Base-by-base conservation (phyloP, 495 filamentous ascomycete genomes). In the Penicillium cinerascens region DNA sequence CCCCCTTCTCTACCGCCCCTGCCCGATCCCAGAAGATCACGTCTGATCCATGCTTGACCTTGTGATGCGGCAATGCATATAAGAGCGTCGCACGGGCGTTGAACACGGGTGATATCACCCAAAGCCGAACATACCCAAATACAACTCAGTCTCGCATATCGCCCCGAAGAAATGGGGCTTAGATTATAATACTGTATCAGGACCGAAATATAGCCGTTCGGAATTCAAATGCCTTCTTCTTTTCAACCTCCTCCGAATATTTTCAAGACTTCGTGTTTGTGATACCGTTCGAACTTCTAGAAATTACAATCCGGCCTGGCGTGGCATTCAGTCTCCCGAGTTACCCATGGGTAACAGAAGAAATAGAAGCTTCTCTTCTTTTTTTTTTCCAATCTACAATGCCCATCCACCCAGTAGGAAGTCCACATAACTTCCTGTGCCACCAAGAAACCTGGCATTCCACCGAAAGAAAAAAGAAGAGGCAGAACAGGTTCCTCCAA, bases 241-340 rank as follows among this genome's bases (percentile, higher is more conserved):
- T 46, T 29, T n/a, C 48, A 42, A 47, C 33, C 43, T 29, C 27
- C 35, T 23, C 36, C 25, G 35, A 9, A 9, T 11, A 50, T 51
- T 54, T 39, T 29, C 20, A 48, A 55, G 33, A 9, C 23, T 16
- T 49, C 37, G 18, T 27, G 6, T 25, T 38, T 11, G 54, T 63
- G 17, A 40, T 13, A 58, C 51, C 18, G 26, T 36, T 52, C 39
- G 49, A 56, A 45, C 48, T 63, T 65, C 54, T 52, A 58, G 60
- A 63, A 56, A 60, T 63, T 60, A 17, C 48, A 58, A 60, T 60
- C 42, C 42, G 49, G 56, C 38, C 59, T 52, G 47, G 29, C 51
- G 38, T 49, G 39, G 37, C 35, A 41, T 33, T 47, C 38, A 33
- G 20, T 46, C 43, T 39, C 43, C 51, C 39, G 48, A 51, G 15